A percentile compares a stretch with the other conserved stretches of the same genome.
Evolutionary conservation across 1,284 basidiomycete genomes (phyloP).

Genomic region (Anthracocystis panici-leucophaei): DNA sequence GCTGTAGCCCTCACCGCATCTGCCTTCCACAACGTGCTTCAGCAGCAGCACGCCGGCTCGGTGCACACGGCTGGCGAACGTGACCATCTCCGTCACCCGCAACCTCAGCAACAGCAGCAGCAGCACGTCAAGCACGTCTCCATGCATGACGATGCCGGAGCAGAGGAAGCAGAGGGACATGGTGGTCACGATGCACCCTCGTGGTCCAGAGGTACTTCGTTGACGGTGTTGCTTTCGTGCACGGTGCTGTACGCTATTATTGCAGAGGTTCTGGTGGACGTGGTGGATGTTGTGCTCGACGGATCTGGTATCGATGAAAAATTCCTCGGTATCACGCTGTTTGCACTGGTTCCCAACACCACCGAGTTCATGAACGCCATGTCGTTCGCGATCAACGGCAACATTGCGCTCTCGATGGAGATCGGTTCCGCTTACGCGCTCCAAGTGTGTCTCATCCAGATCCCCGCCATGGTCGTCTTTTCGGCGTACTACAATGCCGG

Average conservation of each 20-base stretch:
- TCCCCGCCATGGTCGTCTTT: slow-evolving; percentile 98
- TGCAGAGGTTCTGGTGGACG: slow-evolving; percentile 92
- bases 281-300: slow-evolving; percentile 92
- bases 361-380: slow-evolving; percentile 99
- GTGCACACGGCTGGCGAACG: slow-evolving; percentile 19
- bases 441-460: slow-evolving; percentile 96
- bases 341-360: slow-evolving; percentile 97
- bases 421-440: slow-evolving; percentile 98
- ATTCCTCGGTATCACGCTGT: slow-evolving; percentile 94
- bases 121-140: slow-evolving; percentile 48
- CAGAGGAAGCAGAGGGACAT: slow-evolving; percentile 73
- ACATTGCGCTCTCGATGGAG: slow-evolving; percentile 95
- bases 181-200: slow-evolving; percentile 95
- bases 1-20: slow-evolving; percentile 60
- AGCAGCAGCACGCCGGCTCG: slow-evolving; percentile 23
- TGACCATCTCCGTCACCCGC: slow-evolving; percentile 29
- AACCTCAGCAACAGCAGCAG: slow-evolving; percentile 3
- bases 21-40: slow-evolving; percentile 58
- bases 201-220: slow-evolving; percentile 61
- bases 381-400: slow-evolving; percentile 97
- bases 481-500: slow-evolving; percentile 93
- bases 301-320: slow-evolving; percentile 97
- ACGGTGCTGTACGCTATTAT: slow-evolving; percentile 95
- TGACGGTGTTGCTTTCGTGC: slow-evolving; percentile 73
- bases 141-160: slow-evolving; percentile 45